Evolutionary conservation across 805 yeast species (phyloP).

Genomic region (Cyberlindnera veronae): DNA sequence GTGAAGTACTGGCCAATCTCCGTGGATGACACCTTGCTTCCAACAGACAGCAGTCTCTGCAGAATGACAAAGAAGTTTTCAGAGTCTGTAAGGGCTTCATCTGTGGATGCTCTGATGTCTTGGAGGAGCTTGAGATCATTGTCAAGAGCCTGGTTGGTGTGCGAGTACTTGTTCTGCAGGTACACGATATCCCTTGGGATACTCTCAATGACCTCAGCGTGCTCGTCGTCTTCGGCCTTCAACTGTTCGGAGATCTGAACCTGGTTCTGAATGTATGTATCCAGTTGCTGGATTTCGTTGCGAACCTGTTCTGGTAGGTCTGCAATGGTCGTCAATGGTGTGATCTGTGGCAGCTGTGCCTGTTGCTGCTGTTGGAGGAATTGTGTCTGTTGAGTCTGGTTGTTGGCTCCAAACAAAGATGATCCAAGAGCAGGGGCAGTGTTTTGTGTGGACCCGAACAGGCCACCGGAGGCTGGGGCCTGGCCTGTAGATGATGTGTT

Average conservation of each 20-base stretch:
- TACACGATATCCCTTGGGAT: constrained; percentile 71
- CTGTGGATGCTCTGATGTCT: constrained; percentile 41
- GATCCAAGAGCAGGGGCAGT: constrained; percentile 12
- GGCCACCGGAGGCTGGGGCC: constrained; percentile 27
- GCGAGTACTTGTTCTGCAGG: constrained; percentile 54
- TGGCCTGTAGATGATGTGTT: constrained; percentile 1
- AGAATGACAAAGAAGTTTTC: constrained; percentile 51
- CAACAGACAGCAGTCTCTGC: constrained; percentile 49
- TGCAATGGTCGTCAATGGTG: constrained; percentile 71
- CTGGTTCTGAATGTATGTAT: constrained; percentile 69
- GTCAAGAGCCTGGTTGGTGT: constrained; percentile 60
- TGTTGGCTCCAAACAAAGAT: constrained; percentile 15
- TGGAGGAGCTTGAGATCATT: constrained; percentile 45
- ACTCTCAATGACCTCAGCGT: constrained; percentile 59
- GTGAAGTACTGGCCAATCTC: constrained; percentile 58
- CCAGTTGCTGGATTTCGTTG: constrained; percentile 64
- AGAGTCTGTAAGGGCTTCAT: constrained; percentile 40
- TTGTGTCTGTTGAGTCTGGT: constrained; percentile 14
- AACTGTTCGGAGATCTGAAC: constrained; percentile 68
- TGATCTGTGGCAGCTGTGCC: constrained; percentile 43
- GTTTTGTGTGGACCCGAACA: constrained; percentile 42
- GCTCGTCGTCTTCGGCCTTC: constrained; percentile 58
- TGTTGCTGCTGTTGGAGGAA: constrained; percentile 22
- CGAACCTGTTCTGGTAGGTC: constrained; percentile 72
- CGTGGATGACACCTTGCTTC: constrained; percentile 51